Evolutionary conservation across 78 protist genomes (phyloP).

Genomic region (Bigelowiella natans): DNA sequence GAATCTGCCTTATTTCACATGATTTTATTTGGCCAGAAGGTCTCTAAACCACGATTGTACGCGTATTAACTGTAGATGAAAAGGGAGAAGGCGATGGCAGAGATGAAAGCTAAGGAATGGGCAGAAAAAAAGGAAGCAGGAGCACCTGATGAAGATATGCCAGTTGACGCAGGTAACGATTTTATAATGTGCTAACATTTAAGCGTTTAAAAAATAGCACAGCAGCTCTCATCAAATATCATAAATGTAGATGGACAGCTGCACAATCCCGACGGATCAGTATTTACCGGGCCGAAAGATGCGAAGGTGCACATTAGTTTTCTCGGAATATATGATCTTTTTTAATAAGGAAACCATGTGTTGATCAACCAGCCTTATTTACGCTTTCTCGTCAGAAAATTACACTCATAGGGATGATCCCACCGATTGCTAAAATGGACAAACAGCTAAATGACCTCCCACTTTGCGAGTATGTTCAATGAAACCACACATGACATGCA

Average conservation of each 20-base stretch:
- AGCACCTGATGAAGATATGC: background rate
- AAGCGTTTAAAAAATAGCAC: too few species aligned
- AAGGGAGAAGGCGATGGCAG: background rate
- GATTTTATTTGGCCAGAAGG: background rate
- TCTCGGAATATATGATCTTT: too few species aligned
- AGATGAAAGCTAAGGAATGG: background rate
- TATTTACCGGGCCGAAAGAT: background rate
- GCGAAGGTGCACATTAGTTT: too few species aligned
- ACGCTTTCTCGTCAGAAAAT: background rate
- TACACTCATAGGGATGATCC: background rate
- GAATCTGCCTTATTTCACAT: background rate
- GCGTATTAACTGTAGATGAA: background rate
- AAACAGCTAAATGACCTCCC: background rate
- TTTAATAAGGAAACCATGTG: too few species aligned
- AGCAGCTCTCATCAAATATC: too few species aligned
- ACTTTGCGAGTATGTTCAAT: background rate
- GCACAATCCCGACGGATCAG: background rate
- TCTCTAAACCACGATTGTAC: background rate
- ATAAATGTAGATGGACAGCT: background rate
- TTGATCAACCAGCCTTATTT: too few species aligned
- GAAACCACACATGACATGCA: too few species aligned
- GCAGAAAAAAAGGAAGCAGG: background rate
- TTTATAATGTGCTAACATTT: too few species aligned
- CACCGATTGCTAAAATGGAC: background rate
- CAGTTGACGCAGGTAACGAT: background rate